phyloP scores from a whole-genome alignment of 768 basidiomycete genomes.

The Leccinellum rugosiceps region DNA sequence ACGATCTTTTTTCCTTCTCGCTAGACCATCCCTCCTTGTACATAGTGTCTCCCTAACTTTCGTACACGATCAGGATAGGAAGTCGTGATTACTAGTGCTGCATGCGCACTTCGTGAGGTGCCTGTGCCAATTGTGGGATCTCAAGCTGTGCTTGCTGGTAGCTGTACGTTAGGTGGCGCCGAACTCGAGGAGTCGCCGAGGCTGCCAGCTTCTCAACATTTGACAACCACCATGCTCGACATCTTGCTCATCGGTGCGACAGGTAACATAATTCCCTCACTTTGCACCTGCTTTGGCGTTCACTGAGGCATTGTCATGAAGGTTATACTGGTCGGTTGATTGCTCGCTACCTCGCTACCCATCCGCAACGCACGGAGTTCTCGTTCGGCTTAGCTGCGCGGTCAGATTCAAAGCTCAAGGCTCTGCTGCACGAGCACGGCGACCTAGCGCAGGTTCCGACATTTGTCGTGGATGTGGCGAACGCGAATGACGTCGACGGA shows the following conservation, averaged over 20 bases:
- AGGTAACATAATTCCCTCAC: conserved; percentile 26
- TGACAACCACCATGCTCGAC: conserved; percentile 40
- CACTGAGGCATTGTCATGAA: conserved; percentile 14
- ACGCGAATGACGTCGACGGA: conserved; percentile 48
- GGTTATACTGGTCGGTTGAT: conserved; percentile 74
- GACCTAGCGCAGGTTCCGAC: conserved; percentile 41
- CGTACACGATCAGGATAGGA: conserved; percentile 1
- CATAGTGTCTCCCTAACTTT: not conserved
- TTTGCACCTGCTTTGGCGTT: conserved; percentile 3
- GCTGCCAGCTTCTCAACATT: conserved; percentile 8
- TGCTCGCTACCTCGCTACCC: conserved; percentile 59
- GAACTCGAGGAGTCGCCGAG: not conserved
- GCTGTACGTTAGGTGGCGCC: conserved; percentile 4
- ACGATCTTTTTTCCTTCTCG: not conserved
- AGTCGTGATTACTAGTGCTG: not conserved
- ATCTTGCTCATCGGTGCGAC: conserved; percentile 74
- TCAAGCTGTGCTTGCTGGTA: not conserved
- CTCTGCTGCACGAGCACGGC: conserved; percentile 44
- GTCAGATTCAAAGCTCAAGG: conserved; percentile 58
- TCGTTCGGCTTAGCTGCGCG: conserved; percentile 69
- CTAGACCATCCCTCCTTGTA: not conserved
- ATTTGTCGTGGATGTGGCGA: conserved; percentile 59
- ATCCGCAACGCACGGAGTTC: conserved; percentile 59
- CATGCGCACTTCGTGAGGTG: conserved; percentile 17
- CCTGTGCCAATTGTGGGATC: not conserved